Base-by-base conservation (phyloP, 2,329 filamentous ascomycete genomes). In the Fusarium luffae region DNA sequence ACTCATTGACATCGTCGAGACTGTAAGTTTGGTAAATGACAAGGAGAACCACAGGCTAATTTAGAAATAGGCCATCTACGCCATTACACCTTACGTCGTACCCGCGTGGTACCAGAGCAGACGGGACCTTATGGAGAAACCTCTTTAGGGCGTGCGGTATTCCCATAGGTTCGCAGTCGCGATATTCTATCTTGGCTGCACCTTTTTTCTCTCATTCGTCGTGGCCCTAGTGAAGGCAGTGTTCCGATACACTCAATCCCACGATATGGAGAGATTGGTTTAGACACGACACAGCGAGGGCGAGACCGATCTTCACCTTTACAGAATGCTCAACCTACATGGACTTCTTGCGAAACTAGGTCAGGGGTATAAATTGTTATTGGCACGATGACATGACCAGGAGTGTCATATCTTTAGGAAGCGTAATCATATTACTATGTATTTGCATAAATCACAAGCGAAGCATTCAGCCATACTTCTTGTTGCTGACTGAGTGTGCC, bases 1-100 rank as follows among this genome's bases (percentile, higher is more conserved):
- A 12, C 52, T 76, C 4, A 43, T 75, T 5, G 73, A 76, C 37
- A 7, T 73, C 51, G 63, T 30, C 9, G 74, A 76, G 49, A 76
- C 74, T 46, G 74, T 72, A 47, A 40, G 62, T 54, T 49, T 19
- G 7, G 9, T 14, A 23, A n/a, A n/a, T 8, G 11, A 18, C 9
- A 16, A 11, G 28, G 9, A 25, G 25, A n/a, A n/a, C 10, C 7
- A 16, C 6, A 13, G 10, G 21, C 40, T 68, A 12, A 49, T n/a
- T 7, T 27, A 7, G 10, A 21, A 43, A 30, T 18, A 68, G 65
- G 16, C 18, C 11, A 23, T 59, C 19, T 68, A 65, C 19, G 18
- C 32, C 10, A 19, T 68, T 34, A 25, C 40, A 7, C 54, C 51
- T n/a, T 21, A 23, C 10, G 10, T n/a, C 21, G 28, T 19, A 7